phyloP scores from a whole-genome alignment of 257 asterid species.

The Datura wrightii region DNA sequence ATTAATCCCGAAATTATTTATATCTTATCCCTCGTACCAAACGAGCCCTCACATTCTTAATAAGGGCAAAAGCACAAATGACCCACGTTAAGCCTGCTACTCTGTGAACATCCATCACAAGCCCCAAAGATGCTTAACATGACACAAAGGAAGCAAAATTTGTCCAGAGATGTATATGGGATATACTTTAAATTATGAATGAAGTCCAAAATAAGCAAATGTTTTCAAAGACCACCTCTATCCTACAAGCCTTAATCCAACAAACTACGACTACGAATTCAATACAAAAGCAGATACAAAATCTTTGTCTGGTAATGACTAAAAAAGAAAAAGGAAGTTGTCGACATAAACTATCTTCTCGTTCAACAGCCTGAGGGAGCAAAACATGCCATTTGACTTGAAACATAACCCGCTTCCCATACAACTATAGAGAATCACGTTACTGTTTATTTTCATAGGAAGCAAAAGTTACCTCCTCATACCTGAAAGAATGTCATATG shows the following conservation, averaged over 20 bases:
- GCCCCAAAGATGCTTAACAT: no score
- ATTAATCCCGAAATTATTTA: no score
- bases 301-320: conserved; percentile 22
- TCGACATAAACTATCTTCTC: conserved; percentile 15
- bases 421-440: conserved; percentile 12
- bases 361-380: conserved; percentile 22
- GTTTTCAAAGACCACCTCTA: neutral
- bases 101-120: no score
- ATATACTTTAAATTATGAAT: conserved; percentile 5
- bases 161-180: neutral
- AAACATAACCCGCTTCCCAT: neutral
- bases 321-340: neutral
- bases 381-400: neutral
- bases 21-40: no score
- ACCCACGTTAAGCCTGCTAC: no score
- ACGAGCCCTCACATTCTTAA: no score
- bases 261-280: conserved; percentile 25
- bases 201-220: conserved; percentile 10
- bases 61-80: no score
- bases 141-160: no score
- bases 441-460: conserved; percentile 27
- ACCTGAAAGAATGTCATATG: conserved; percentile 38
- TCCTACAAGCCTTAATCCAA: conserved; percentile 24
- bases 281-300: neutral
- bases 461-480: conserved; percentile 15